Conservation (phyloP, 495 filamentous ascomycete species). For the Tuber aestivum region DNA sequence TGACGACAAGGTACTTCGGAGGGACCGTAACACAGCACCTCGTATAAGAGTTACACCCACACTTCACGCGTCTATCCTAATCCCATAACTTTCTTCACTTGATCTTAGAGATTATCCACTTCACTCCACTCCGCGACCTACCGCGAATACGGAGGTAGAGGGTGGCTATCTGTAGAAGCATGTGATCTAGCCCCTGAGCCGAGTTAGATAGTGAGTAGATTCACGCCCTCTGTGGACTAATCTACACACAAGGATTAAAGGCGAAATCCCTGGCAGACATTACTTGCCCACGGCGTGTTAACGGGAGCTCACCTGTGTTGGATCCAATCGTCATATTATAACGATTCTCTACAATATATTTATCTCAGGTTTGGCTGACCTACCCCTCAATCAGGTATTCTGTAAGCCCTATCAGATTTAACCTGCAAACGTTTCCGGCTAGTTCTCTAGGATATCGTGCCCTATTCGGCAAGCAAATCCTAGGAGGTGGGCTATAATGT, state of each 20-base stretch:
- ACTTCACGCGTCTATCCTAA: background rate
- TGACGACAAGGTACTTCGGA: no score
- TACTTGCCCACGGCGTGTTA: background rate
- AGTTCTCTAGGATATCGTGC: background rate
- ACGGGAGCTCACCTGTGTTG: background rate
- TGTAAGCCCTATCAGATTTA: background rate
- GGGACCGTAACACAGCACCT: background rate
- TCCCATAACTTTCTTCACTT: background rate
- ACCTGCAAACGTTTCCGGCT: background rate
- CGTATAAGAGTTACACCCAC: background rate
- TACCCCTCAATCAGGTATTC: background rate
- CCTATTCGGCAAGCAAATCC: background rate
- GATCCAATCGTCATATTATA: background rate
- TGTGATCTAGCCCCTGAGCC: background rate
- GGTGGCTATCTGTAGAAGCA: background rate
- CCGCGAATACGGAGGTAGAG: background rate
- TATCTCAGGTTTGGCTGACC: background rate
- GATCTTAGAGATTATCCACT: background rate
- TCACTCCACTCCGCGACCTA: background rate
- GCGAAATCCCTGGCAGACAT: background rate
- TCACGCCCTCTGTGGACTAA: background rate
- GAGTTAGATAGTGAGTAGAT: background rate
- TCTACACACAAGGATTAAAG: background rate
- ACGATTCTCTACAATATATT: background rate
- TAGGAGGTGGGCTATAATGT: background rate